Conservation (phyloP, 139 green algal genomes). For the Coelastrella sp. region DNA sequence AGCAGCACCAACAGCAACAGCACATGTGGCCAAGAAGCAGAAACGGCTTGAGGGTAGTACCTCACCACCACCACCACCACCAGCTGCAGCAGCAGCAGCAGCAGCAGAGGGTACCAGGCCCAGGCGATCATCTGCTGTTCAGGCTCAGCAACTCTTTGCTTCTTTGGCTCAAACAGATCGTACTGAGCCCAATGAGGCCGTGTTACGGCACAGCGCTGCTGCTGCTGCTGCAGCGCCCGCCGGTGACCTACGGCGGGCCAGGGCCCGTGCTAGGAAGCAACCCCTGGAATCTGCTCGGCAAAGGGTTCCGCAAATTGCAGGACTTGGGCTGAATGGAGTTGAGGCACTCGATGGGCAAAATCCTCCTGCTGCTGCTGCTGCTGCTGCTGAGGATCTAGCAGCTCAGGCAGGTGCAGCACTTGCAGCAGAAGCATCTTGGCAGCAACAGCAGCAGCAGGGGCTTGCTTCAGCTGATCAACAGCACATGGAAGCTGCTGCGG, state of each 20-base stretch:
- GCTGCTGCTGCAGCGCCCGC: not conserved
- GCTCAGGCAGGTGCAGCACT: not conserved
- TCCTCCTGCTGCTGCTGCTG: no score
- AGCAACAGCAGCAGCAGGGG: not conserved
- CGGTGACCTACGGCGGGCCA: not conserved
- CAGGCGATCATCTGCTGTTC: not conserved
- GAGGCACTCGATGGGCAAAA: no score
- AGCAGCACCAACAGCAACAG: no score
- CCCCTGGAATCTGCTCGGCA: no score
- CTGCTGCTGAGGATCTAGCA: not conserved
- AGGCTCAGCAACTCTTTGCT: not conserved
- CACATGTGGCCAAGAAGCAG: not conserved
- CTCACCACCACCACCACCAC: not conserved
- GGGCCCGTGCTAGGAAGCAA: no score
- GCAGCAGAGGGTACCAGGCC: not conserved
- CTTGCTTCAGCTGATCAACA: no score
- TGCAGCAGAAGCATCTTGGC: not conserved
- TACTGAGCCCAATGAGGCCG: not conserved
- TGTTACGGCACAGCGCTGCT: not conserved
- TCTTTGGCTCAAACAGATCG: not conserved
- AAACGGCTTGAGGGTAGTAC: no score
- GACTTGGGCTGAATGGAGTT: no score
- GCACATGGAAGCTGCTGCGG: no score
- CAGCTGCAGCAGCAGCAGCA: not conserved
- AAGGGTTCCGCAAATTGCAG: no score